Base-by-base conservation (phyloP, 371 early-diverging fungal species). In the Mortierella sp. region DNA sequence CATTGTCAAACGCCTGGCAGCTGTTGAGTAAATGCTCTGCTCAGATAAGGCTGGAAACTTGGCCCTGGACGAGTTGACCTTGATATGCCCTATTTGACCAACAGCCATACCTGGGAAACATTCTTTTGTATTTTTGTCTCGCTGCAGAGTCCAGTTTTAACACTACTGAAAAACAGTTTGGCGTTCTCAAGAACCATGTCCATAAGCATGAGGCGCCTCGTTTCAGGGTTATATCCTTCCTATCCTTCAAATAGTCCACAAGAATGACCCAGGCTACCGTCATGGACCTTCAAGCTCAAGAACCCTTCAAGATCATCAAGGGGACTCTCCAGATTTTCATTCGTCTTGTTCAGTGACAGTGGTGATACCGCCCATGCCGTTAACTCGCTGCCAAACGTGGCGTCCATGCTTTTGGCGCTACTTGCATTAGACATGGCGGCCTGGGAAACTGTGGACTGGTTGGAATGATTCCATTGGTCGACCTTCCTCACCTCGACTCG, bases 11-110 rank as follows among this genome's bases (percentile, higher is more conserved):
- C 93, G 96, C 62, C 88, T 98, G 41, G 93, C 97, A 15, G 96
- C 97, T 52, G 96, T 97, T 21, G 99, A 99, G 86, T 96, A 96
- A 74, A 87, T 98, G 72, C 91, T 98, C 28, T 97, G 97, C 87
- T 96, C 97, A 7, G 99, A 98, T 86, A 99, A 95, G 85, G 98
- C 99, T 9, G 99, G 98, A 66, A 99, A 98, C n/a, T 88, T 99
- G 59, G 98, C 98, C 13, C 86, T 94, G 21, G 96, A 96, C 89
- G 92, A 96, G 88, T 89, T 97, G 59, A 92, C 95, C n/a, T 96
- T 85, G 95, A 94, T 61, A 92, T 94, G 68, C 97, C 97, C 36
- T 96, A 90, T 85, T 88, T 97, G 43, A 80, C 91, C 78, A 87
- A 88, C 55, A 84, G 86, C 22, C 95, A 91, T 77, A 90, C 91